phyloP scores from a whole-genome alignment of 2,329 filamentous ascomycete genomes.

The Alternaria ethzedia region DNA sequence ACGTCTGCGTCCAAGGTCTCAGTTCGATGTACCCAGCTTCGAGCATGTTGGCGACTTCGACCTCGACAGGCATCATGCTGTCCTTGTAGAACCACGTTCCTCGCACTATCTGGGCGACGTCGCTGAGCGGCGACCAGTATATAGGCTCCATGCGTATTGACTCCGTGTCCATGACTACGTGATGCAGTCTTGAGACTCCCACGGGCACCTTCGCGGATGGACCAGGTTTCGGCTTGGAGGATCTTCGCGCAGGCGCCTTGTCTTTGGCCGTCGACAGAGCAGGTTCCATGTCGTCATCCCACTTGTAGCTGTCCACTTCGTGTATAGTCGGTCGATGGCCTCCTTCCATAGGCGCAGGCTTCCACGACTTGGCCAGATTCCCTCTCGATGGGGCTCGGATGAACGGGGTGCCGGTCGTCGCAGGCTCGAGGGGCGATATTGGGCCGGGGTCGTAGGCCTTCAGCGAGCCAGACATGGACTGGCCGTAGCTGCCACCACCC shows the following conservation, averaged over 20 bases:
- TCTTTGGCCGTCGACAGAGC: conserved; percentile 39
- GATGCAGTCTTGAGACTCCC: conserved; percentile 86
- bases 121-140: conserved; percentile 95
- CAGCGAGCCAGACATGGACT: conserved; percentile 35
- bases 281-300: conserved; percentile 53
- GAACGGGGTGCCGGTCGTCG: conserved; percentile 59
- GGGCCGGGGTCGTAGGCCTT: conserved; percentile 39
- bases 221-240: conserved; percentile 34
- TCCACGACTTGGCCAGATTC: conserved; percentile 36
- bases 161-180: conserved; percentile 76
- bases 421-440: conserved; percentile 35
- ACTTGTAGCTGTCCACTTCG: conserved; percentile 56
- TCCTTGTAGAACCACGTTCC: conserved; percentile 98
- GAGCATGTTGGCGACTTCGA: conserved; percentile 85
- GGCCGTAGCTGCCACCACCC: conserved; percentile 28
- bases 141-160: conserved; percentile 84
- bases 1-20: conserved; percentile 88
- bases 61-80: conserved; percentile 88
- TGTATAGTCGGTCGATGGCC: conserved; percentile 46
- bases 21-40: conserved; percentile 90
- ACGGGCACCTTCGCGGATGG: conserved; percentile 73
- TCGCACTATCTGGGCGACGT: conserved; percentile 79
- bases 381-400: conserved; percentile 56
- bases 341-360: conserved; percentile 29
- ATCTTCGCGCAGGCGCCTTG: conserved; percentile 29